Evolutionary conservation across 2,329 filamentous ascomycete genomes (phyloP), one percentile per base, ranked within the genome.

Genomic region (Diaporthe citrichinensis): DNA sequence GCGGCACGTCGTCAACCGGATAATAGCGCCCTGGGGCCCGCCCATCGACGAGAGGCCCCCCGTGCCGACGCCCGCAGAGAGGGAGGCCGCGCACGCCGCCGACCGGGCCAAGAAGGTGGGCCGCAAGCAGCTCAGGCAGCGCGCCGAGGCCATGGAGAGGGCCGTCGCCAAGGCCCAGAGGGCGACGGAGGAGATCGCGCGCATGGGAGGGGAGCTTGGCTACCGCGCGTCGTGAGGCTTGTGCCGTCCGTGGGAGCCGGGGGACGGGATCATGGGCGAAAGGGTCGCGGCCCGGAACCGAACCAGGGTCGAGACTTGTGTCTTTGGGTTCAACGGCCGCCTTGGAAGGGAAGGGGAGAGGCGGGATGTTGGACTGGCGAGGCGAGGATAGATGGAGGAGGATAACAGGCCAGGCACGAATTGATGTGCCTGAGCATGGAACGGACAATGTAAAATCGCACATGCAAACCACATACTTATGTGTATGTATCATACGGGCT

Each of bases 1-100:
- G 79, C 90, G 91, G 36, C 94, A 96, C 80, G 92, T 96, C 49
- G 92, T 97, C 39, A 92, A 92, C 78, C 87, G 90, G 77, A 95
- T 97, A 79, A 90, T 96, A 77, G 92, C 94, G 4, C 94, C 93
- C 2, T 87, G 86, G 69, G 93, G 93, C 25, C 86, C 86, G 2
- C 88, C 92, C 2, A 90, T 94, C 72, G 87, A 91, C 39, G 87
- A 90, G 73, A 88, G 94, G 9, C 92, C 93, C 7, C 88, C 91
- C 0, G 87, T 97, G 15, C 92, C 93, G 36, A 91, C 88, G 0
- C 83, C 91, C 61, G 90, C 92, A 71, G 91, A 95, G 83, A 86
- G 90, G 58, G 87, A 91, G 79, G 87, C 82, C 17, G 85, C 87
- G 71, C 88, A 90, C 74, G 88, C 91, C 67, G 84, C 85, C 41